A percentile compares a stretch with the other conserved stretches of the same genome.
Conservation (phyloP, 116 monocot genomes). For the Papilionanthe hybrid region DNA sequence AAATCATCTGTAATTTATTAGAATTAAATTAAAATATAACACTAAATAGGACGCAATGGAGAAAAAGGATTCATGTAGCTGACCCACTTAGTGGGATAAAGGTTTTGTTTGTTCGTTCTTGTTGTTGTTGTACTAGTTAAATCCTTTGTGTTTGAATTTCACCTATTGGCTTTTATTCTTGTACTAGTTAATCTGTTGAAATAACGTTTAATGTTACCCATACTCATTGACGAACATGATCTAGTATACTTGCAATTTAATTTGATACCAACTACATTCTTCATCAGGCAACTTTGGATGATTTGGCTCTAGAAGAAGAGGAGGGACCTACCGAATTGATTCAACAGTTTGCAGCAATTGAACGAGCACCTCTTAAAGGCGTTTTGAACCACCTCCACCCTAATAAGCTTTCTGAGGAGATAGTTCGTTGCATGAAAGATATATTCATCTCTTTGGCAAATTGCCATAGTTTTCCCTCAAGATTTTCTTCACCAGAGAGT, state of each 20-base stretch:
- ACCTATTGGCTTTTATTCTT: background rate
- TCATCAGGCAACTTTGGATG: conserved; percentile 27
- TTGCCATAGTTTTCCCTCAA: conserved; percentile 25
- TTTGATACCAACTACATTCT: conserved; percentile 8
- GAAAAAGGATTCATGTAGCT: no score
- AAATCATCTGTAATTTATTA: no score
- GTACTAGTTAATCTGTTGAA: background rate
- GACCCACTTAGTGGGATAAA: no score
- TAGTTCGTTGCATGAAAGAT: conserved; percentile 82
- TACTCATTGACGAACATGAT: background rate
- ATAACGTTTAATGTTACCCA: background rate
- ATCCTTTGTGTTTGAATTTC: background rate
- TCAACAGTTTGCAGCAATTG: conserved; percentile 20
- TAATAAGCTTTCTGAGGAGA: conserved; percentile 74
- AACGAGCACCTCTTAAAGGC: conserved; percentile 34
- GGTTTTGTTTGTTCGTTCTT: background rate
- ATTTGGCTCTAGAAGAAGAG: conserved; percentile 24
- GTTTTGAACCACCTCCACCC: conserved; percentile 38
- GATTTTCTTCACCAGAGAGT: conserved; percentile 23
- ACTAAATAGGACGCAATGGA: no score
- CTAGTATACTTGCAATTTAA: background rate
- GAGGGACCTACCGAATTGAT: conserved; percentile 7
- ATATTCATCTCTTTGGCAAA: conserved; percentile 74
- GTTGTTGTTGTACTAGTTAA: no score
- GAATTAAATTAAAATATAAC: no score